Conservation (phyloP, 441 rosid species). For the Syzygium malaccense region DNA sequence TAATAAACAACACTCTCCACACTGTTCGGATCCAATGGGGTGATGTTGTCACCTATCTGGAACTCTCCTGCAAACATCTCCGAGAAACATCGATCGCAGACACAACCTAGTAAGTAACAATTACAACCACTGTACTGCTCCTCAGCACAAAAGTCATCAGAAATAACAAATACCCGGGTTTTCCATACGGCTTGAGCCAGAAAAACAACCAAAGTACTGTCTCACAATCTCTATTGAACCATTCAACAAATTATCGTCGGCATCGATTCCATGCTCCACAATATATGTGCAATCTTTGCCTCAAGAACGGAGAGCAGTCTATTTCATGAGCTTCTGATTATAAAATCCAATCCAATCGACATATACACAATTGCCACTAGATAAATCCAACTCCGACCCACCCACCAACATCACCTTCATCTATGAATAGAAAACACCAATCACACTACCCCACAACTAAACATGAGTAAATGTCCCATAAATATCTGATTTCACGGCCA, state of each 20-base stretch:
- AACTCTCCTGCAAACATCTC: slow-evolving; percentile 23
- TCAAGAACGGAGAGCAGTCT: neutral
- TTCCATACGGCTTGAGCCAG: neutral
- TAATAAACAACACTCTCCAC: slow-evolving; percentile 42
- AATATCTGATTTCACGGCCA: neutral
- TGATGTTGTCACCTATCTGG: slow-evolving; percentile 26
- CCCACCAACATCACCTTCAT: neutral
- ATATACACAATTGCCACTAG: neutral
- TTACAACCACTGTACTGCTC: neutral
- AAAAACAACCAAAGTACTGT: neutral
- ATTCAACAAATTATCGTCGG: neutral
- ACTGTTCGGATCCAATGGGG: slow-evolving; percentile 26
- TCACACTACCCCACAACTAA: neutral
- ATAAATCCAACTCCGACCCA: neutral
- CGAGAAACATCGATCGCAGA: neutral
- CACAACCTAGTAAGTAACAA: neutral
- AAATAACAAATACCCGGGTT: neutral
- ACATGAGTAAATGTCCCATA: neutral
- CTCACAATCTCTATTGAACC: neutral
- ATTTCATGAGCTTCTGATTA: neutral
- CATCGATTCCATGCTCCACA: neutral
- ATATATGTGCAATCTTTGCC: neutral
- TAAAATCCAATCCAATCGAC: neutral
- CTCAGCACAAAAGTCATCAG: neutral
- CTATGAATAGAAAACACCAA: neutral